Conservation (phyloP, 2,329 filamentous ascomycete genomes). For the Alternaria conjuncta region DNA sequence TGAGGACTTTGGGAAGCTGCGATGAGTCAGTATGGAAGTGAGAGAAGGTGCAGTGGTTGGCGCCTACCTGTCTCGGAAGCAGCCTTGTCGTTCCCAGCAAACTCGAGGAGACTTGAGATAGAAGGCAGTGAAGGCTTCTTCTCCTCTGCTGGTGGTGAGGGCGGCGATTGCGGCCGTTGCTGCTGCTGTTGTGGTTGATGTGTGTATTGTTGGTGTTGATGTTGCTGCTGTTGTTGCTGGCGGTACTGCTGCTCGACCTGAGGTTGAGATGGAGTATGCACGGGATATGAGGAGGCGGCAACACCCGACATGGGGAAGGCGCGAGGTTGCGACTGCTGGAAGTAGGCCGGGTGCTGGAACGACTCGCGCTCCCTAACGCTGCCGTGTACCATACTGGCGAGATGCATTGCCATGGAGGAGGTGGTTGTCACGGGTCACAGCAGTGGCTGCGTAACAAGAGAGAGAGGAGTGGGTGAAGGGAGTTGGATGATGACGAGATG, state of each 20-base stretch:
- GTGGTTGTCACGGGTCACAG: conserved; percentile 37
- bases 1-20: conserved; percentile 45
- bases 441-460: conserved; percentile 42
- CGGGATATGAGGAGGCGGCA: conserved; percentile 24
- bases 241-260: conserved; percentile 39
- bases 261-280: conserved; percentile 12
- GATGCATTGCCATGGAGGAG: conserved; percentile 50
- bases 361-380: conserved; percentile 50
- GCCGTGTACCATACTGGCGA: conserved; percentile 53
- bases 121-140: conserved; percentile 87
- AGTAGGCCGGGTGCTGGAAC: conserved; percentile 41
- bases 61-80: conserved; percentile 51
- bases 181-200: conserved; percentile 37
- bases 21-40: conserved; percentile 22
- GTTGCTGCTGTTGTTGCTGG: conserved; percentile 56
- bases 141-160: conserved; percentile 78
- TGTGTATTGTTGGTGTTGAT: conserved; percentile 28
- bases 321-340: conserved; percentile 47
- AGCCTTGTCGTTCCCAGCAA: conserved; percentile 74
- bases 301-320: conserved; percentile 31
- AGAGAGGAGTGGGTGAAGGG: conserved; percentile 16
- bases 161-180: conserved; percentile 65
- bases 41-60: background rate
- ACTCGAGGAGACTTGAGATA: conserved; percentile 86
- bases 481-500: conserved; percentile 32